Evolutionary conservation across 1,284 basidiomycete species (phyloP).

Genomic region (Rhodotorula sp.): DNA sequence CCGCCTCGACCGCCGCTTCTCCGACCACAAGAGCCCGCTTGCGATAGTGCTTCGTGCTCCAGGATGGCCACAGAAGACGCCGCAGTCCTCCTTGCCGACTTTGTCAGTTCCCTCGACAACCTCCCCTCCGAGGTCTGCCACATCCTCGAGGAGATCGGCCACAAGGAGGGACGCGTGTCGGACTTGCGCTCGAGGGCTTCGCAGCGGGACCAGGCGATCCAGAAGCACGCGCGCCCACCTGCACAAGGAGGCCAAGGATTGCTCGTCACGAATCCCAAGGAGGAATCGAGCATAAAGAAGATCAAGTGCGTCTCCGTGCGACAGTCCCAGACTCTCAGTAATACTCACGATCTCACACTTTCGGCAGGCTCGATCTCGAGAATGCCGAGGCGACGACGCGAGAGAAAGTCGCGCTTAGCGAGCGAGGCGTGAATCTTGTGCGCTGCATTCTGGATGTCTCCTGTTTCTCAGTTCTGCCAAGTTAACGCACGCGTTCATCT

Average conservation of each 20-base stretch:
- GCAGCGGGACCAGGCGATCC: slow-evolving; percentile 36
- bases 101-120: slow-evolving; percentile 46
- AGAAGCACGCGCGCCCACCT: slow-evolving; percentile 37
- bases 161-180: slow-evolving; percentile 44
- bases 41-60: no score
- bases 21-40: background rate
- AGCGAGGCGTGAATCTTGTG: slow-evolving; percentile 44
- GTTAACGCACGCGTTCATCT: background rate
- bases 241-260: slow-evolving; percentile 33
- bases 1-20: background rate
- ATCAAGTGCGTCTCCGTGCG: slow-evolving; percentile 17
- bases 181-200: slow-evolving; percentile 36
- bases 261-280: slow-evolving; percentile 39
- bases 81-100: slow-evolving; percentile 43
- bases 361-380: slow-evolving; percentile 38
- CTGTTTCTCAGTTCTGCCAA: no score
- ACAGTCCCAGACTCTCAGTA: background rate
- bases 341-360: background rate
- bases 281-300: slow-evolving; percentile 32
- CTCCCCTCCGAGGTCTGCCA: slow-evolving; percentile 45
- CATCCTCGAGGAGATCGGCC: slow-evolving; percentile 45
- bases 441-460: background rate
- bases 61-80: slow-evolving; percentile 40
- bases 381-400: slow-evolving; percentile 39
- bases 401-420: slow-evolving; percentile 44